These are phyloP conservation scores for Tetrahymena malaccensis DNA, from an alignment of 73 alveolate species.

Conservation along the genomic window DNA sequence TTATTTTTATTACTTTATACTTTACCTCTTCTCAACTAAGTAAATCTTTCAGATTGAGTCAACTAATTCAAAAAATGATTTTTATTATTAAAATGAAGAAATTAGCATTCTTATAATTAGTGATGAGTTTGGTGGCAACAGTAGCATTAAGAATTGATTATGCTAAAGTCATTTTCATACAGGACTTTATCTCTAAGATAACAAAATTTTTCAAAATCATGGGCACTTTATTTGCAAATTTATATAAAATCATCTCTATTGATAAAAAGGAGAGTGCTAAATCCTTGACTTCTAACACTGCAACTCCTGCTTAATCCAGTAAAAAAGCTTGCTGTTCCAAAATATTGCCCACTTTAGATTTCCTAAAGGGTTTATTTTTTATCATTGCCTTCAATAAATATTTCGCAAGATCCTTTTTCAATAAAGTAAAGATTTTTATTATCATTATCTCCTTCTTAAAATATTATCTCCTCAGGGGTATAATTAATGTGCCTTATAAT, in stretches of 20 bases:
- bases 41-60: background rate
- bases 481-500: background rate
- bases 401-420: conserved; percentile 8
- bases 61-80: background rate
- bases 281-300: conserved; percentile 19
- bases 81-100: conserved; percentile 1
- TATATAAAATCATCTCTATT: background rate
- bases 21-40: background rate
- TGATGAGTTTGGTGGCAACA: background rate
- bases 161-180: background rate
- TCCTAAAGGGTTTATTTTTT: background rate
- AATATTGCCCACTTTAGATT: background rate
- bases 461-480: conserved; percentile 28
- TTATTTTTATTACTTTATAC: background rate
- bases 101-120: background rate
- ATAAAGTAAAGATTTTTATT: conserved; percentile 21
- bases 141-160: background rate
- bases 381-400: conserved; percentile 1
- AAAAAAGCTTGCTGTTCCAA: conserved; percentile 13
- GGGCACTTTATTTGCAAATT: background rate
- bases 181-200: conserved; percentile 13
- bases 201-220: conserved; percentile 19
- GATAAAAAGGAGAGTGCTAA: background rate
- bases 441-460: conserved; percentile 1
- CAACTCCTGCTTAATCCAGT: conserved; percentile 4